Base-by-base conservation (phyloP, 345 rosid genomes). In the Kandelia obovata region DNA sequence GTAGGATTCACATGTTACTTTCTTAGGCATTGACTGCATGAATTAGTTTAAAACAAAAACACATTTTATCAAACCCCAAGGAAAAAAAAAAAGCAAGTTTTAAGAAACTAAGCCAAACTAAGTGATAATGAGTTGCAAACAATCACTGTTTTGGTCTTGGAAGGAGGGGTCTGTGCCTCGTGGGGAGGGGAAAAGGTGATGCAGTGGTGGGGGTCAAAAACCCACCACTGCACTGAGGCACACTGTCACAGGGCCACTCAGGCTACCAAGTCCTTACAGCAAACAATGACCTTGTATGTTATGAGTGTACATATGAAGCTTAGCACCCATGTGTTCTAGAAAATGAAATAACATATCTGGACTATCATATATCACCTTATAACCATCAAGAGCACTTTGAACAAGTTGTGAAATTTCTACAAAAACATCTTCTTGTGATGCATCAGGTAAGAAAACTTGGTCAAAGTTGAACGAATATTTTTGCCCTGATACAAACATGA, bases 361-460 rank as follows among this genome's bases (percentile, higher is more conserved):
- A 47, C 53, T 0, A 32, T 27, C 34, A 63, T 37, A 62, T 73
- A 65, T 79, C 81, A 93, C 98, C 99, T 95, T 95, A 71, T 91
- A 95, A 67, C 99, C 99, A 66, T 95, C 99, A 25, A 95, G 96
- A 77, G 99, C 97, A 81, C 99, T 95, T 72, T 95, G 97, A 75
- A 95, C 96, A 71, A 95, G 97, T 62, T 95, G 97, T 43, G 99
- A 95, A 62, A 95, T 95, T 80, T 95, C 97, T 37, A 74, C 84
- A 79, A 95, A 95, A 53, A 89, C 97, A 23, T 89, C 96, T 69
- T 87, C 93, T 86, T 95, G 99, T 19, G 85, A 75, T 58, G 86
- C 79, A 67, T 82, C 86, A 0, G 92, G 96, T 76, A 73, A 74
- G 75, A 95, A 92, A 46, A 89, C 99, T 84, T 84, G 85, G 75